Percentiles rank a stretch among this genome's conserved stretches.
These are phyloP conservation scores for Yarrowia sp. DNA, from an alignment of 805 yeast genomes.

Conservation along the genomic window DNA sequence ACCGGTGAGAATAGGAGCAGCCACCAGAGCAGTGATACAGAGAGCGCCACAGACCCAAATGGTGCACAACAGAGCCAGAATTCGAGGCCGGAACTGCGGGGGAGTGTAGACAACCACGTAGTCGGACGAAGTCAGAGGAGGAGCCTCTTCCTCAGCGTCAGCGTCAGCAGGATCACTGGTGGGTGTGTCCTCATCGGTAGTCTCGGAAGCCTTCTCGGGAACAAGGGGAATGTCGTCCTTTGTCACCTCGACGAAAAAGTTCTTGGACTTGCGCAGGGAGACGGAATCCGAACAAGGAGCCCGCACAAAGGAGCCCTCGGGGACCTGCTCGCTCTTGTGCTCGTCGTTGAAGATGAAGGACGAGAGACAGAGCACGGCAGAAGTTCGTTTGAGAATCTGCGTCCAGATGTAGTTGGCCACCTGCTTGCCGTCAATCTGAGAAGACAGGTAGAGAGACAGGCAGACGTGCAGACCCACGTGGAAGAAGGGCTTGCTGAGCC, in stretches of 20 bases:
- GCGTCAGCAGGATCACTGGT: background rate
- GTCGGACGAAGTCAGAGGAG: conserved; percentile 26
- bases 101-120: conserved; percentile 88
- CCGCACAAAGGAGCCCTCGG: conserved; percentile 81
- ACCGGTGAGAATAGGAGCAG: conserved; percentile 48
- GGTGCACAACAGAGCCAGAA: conserved; percentile 56
- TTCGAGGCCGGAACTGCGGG: conserved; percentile 69
- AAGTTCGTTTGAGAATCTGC: conserved; percentile 60
- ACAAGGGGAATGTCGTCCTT: conserved; percentile 70
- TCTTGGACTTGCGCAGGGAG: conserved; percentile 62
- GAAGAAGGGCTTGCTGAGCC: conserved; percentile 33
- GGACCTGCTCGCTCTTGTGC: conserved; percentile 58
- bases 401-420: conserved; percentile 58
- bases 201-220: conserved; percentile 50
- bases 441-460: conserved; percentile 22
- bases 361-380: conserved; percentile 70
- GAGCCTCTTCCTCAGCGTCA: conserved; percentile 38
- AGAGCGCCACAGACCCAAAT: conserved; percentile 56
- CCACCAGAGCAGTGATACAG: conserved; percentile 43
- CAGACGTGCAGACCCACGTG: conserved; percentile 39
- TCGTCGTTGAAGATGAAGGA: conserved; percentile 73
- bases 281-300: conserved; percentile 87
- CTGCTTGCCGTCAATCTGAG: conserved; percentile 41
- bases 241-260: conserved; percentile 82
- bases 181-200: background rate